Percentiles rank a stretch among this genome's conserved stretches.
These are phyloP conservation scores for Peniophora sp. DNA, from an alignment of 1,284 basidiomycete genomes.

Conservation along the genomic window DNA sequence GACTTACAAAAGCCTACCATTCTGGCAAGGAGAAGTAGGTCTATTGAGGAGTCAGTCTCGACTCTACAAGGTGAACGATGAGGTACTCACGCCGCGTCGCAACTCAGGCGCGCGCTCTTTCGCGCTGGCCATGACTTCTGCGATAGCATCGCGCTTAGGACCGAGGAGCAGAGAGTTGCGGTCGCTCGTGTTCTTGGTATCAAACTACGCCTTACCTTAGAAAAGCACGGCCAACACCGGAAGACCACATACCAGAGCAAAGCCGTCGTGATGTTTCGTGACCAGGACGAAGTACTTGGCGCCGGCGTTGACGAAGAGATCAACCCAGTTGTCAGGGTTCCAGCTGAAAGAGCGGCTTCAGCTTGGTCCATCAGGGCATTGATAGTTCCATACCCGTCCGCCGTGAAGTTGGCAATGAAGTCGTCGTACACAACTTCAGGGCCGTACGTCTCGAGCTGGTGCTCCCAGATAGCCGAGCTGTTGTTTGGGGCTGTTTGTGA, in stretches of 20 bases:
- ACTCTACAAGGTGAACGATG: too few relatives aligned
- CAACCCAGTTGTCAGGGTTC: slow-evolving; percentile 46
- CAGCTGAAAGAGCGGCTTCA: slow-evolving; percentile 24
- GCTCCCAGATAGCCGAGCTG: slow-evolving; percentile 33
- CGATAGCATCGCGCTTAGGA: slow-evolving; percentile 44
- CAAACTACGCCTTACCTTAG: slow-evolving; percentile 23
- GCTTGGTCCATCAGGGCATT: too few relatives aligned
- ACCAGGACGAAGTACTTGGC: slow-evolving; percentile 58
- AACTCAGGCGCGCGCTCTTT: slow-evolving; percentile 40
- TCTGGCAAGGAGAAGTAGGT: slow-evolving; percentile 13
- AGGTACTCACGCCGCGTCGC: slow-evolving; percentile 33
- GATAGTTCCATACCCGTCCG: slow-evolving; percentile 8
- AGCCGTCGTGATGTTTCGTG: slow-evolving; percentile 47
- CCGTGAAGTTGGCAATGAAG: slow-evolving; percentile 48
- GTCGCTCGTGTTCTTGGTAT: slow-evolving; percentile 43
- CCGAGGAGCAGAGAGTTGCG: slow-evolving; percentile 40
- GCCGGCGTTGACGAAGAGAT: slow-evolving; percentile 46
- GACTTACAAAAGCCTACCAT: neutral
- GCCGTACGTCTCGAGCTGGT: slow-evolving; percentile 45
- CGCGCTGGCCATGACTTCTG: slow-evolving; percentile 44
- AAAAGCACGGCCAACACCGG: neutral
- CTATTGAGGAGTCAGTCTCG: neutral
- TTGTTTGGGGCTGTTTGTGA: slow-evolving; percentile 16
- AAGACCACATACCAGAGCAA: slow-evolving; percentile 22
- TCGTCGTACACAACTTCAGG: slow-evolving; percentile 44